These are phyloP conservation scores for Pseudonitzschia multistriata DNA, from an alignment of 108 stramenopile genomes.

Conservation along the genomic window DNA sequence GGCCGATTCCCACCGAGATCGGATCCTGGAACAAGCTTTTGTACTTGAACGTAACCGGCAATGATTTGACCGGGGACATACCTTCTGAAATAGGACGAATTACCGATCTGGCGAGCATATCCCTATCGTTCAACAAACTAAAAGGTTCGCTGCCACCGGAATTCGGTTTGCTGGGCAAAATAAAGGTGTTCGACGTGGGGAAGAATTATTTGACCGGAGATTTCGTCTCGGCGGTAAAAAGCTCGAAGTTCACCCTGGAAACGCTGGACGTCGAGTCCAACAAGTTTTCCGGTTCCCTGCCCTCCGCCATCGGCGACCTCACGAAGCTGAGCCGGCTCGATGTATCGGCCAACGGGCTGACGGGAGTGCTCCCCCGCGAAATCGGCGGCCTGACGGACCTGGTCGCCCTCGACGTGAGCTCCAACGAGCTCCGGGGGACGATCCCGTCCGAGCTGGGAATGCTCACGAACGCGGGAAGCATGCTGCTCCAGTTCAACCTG, in stretches of 20 bases:
- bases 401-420: constrained; percentile 1
- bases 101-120: constrained; percentile 27
- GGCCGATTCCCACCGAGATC: constrained; percentile 50
- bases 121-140: constrained; percentile 43
- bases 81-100: constrained; percentile 37
- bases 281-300: constrained; percentile 40
- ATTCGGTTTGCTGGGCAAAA: constrained; percentile 27
- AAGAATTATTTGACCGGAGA: constrained; percentile 19
- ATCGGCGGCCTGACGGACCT: constrained; percentile 32
- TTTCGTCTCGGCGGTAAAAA: constrained; percentile 16
- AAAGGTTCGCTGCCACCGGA: constrained; percentile 49
- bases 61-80: constrained; percentile 22
- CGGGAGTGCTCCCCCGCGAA: constrained; percentile 41
- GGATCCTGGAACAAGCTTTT: constrained; percentile 50
- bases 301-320: constrained; percentile 39
- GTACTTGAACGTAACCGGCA: constrained; percentile 31
- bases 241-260: constrained; percentile 26
- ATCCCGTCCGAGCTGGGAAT: constrained; percentile 53
- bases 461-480: constrained; percentile 32
- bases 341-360: constrained; percentile 50
- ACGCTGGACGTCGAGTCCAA: constrained; percentile 44
- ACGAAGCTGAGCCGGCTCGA: constrained; percentile 38
- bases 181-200: constrained; percentile 12
- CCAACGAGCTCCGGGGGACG: constrained; percentile 41
- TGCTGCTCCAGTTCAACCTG: constrained; percentile 39